A percentile compares a stretch with the other conserved stretches of the same genome.
Conservation (phyloP, 73 alveolate species). For the Symbiodinium natans region DNA sequence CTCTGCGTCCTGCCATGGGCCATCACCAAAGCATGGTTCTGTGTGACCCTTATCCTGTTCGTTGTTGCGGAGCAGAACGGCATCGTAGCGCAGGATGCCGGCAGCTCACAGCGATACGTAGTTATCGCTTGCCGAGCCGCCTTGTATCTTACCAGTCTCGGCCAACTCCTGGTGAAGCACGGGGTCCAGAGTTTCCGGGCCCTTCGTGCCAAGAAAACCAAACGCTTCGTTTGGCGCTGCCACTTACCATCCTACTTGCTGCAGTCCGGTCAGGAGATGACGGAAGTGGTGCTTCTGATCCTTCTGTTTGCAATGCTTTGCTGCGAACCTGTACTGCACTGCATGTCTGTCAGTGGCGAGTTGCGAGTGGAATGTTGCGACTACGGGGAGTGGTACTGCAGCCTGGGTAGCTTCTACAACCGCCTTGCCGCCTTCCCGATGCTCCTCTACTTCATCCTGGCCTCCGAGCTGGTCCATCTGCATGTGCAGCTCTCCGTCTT, state of each 20-base stretch:
- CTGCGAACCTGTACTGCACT: too few relatives aligned
- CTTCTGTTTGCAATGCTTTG: too few relatives aligned
- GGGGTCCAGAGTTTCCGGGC: background rate
- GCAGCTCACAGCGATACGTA: background rate
- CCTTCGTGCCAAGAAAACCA: background rate
- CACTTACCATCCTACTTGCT: background rate
- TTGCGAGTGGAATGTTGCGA: too few relatives aligned
- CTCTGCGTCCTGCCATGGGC: background rate
- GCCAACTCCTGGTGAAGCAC: background rate
- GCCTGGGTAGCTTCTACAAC: too few relatives aligned
- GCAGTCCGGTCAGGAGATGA: too few relatives aligned
- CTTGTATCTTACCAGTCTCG: background rate
- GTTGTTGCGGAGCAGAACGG: background rate
- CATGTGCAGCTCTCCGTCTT: background rate
- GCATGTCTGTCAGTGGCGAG: too few relatives aligned
- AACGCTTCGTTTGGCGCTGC: background rate
- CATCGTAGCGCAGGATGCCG: background rate
- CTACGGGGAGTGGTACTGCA: too few relatives aligned
- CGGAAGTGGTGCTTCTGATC: too few relatives aligned
- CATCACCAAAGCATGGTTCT: background rate
- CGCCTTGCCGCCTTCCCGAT: too few relatives aligned
- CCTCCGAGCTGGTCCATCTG: background rate
- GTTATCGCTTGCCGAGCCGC: background rate
- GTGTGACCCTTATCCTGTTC: background rate
- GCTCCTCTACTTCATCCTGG: too few relatives aligned